These are phyloP conservation scores for Punctularia strigosozonata DNA, from an alignment of 768 basidiomycete genomes.

Conservation along the genomic window DNA sequence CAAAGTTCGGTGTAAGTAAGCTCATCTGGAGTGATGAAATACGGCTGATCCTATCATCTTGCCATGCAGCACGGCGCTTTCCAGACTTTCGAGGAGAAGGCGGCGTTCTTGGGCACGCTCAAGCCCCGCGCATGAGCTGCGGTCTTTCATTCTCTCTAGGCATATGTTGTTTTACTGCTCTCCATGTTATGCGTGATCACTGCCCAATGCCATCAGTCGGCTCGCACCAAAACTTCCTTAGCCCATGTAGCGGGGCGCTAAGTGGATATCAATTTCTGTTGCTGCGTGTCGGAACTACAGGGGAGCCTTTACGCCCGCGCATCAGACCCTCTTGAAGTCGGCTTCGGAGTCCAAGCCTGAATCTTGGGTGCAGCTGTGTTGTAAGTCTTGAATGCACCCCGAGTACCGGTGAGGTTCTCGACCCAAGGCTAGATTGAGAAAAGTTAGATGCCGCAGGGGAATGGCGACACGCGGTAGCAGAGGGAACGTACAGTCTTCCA, in stretches of 20 bases:
- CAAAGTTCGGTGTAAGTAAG: conserved; percentile 87
- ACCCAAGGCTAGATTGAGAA: conserved; percentile 48
- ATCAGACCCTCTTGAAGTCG: conserved; percentile 34
- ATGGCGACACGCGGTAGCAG: background rate
- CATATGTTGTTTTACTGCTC: no score
- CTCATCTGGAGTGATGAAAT: conserved; percentile 1
- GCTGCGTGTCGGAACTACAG: no score
- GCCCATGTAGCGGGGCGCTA: no score
- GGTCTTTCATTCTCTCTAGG: no score
- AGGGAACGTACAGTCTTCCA: conserved; percentile 69
- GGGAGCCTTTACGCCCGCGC: no score
- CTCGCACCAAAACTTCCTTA: no score
- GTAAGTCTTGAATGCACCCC: conserved; percentile 84
- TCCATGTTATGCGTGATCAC: no score
- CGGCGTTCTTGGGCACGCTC: conserved; percentile 86
- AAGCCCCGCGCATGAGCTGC: conserved; percentile 71
- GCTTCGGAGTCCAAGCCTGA: conserved; percentile 73
- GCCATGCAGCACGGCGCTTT: conserved; percentile 74
- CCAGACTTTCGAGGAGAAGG: conserved; percentile 97
- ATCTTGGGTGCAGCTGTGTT: conserved; percentile 81
- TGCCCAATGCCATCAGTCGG: no score
- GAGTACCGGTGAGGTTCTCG: conserved; percentile 88
- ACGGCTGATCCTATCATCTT: conserved; percentile 1
- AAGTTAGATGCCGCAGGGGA: background rate
- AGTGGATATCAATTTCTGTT: no score